These are phyloP conservation scores for Populus tremula DNA, from an alignment of 345 rosid species.

Conservation along the genomic window DNA sequence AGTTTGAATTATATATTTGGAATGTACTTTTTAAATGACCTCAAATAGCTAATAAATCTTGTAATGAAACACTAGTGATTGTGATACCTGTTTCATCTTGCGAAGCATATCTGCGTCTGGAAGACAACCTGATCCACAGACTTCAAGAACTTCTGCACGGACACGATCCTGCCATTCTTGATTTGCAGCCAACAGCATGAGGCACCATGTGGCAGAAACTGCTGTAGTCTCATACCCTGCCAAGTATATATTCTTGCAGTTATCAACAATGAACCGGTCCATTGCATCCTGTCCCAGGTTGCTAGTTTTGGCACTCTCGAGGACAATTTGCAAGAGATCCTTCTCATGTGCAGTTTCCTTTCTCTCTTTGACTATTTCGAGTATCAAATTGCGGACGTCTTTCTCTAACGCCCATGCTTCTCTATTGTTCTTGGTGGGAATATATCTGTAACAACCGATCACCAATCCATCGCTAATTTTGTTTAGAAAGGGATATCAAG, in stretches of 20 bases:
- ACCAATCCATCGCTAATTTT: too few relatives aligned
- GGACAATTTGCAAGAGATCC: slow-evolving; percentile 37
- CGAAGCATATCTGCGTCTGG: slow-evolving; percentile 32
- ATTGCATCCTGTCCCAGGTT: slow-evolving; percentile 19
- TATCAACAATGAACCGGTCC: slow-evolving; percentile 40
- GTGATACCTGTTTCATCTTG: slow-evolving; percentile 38
- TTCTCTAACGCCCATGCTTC: slow-evolving; percentile 41
- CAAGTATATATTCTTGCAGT: slow-evolving; percentile 48
- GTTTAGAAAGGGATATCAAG: too few relatives aligned
- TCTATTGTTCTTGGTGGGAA: slow-evolving; percentile 38
- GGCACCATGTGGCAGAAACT: slow-evolving; percentile 40
- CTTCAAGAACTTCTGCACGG: slow-evolving; percentile 35
- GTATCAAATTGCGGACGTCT: slow-evolving; percentile 26
- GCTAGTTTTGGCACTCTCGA: slow-evolving; percentile 32
- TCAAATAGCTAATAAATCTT: too few relatives aligned
- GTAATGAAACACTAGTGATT: too few relatives aligned
- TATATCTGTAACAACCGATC: slow-evolving; percentile 8
- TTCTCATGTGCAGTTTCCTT: slow-evolving; percentile 16
- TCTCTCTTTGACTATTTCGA: slow-evolving; percentile 34
- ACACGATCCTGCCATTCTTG: slow-evolving; percentile 49
- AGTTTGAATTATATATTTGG: too few relatives aligned
- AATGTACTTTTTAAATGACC: too few relatives aligned
- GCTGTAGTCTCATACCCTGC: slow-evolving; percentile 51
- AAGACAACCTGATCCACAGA: slow-evolving; percentile 15
- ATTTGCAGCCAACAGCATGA: slow-evolving; percentile 46